A percentile compares a stretch with the other conserved stretches of the same genome.
phyloP scores from a whole-genome alignment of 2,329 filamentous ascomycete species.

The Tolypocladium nubicola region DNA sequence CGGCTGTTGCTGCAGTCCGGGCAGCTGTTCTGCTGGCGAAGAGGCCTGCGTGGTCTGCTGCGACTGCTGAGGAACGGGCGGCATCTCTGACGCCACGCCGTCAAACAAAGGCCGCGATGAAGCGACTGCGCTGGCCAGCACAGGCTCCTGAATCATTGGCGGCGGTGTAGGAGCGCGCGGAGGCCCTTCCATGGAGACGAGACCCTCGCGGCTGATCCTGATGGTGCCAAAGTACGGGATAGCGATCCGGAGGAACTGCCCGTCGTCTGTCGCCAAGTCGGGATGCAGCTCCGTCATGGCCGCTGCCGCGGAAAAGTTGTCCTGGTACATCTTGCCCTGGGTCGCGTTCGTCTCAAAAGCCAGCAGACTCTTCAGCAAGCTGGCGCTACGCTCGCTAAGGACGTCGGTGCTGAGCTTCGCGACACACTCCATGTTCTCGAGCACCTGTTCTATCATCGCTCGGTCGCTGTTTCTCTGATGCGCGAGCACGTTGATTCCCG shows the following conservation, averaged over 20 bases:
- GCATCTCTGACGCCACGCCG: neutral
- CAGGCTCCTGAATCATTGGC: neutral
- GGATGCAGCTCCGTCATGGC: neutral
- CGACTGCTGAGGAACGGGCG: neutral
- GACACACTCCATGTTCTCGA: neutral
- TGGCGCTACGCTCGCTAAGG: neutral
- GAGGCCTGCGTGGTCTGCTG: neutral
- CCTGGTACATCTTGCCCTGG: neutral
- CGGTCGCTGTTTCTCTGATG: conserved; percentile 5
- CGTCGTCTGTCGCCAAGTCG: neutral
- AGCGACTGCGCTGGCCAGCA: neutral
- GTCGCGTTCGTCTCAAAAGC: neutral
- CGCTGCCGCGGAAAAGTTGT: neutral
- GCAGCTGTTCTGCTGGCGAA: neutral
- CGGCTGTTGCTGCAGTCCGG: neutral
- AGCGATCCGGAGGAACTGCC: neutral
- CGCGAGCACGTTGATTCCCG: conserved; percentile 1
- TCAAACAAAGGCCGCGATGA: neutral
- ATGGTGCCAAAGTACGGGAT: neutral
- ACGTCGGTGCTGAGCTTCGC: neutral
- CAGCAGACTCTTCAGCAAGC: neutral
- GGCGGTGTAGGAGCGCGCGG: neutral
- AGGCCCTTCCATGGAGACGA: neutral
- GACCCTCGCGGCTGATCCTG: neutral
- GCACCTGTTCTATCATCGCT: conserved; percentile 4